A percentile compares a stretch with the other conserved stretches of the same genome.
phyloP scores from a whole-genome alignment of 345 rosid species.

The Eucalyptus camaldulensis region DNA sequence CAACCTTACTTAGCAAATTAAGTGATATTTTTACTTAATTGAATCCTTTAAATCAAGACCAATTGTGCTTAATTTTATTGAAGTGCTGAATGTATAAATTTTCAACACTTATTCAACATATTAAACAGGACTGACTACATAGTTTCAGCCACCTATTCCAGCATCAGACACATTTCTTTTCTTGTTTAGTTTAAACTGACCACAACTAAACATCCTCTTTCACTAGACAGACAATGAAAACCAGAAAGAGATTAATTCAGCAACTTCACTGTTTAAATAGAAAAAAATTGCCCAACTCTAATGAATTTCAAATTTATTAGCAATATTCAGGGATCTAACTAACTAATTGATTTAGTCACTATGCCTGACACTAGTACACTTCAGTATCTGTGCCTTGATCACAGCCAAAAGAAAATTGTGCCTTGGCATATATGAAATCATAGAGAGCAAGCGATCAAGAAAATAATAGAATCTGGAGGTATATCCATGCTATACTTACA shows the following conservation, averaged over 20 bases:
- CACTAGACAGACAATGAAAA: neutral
- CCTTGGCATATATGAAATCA: neutral
- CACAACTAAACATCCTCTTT: neutral
- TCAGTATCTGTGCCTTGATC: neutral
- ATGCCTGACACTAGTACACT: neutral
- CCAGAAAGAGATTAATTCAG: neutral
- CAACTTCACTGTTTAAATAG: neutral
- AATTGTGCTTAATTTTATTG: neutral
- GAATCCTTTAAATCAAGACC: neutral
- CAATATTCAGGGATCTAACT: neutral
- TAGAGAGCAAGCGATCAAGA: neutral
- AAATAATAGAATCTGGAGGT: neutral
- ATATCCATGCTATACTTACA: constrained; percentile 24
- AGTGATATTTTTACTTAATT: neutral
- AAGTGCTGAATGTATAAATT: neutral
- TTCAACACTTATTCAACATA: neutral
- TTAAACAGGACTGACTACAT: neutral
- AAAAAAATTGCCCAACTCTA: neutral
- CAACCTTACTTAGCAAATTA: neutral
- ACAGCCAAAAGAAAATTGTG: neutral
- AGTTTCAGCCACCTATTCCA: neutral
- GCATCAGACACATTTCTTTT: neutral
- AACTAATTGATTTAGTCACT: neutral
- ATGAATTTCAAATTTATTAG: neutral
- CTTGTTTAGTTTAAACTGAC: neutral